Percentiles rank a stretch among this genome's conserved stretches.
phyloP scores from a whole-genome alignment of 371 early-diverging fungal genomes.

The Apophysomyces variabilis region DNA sequence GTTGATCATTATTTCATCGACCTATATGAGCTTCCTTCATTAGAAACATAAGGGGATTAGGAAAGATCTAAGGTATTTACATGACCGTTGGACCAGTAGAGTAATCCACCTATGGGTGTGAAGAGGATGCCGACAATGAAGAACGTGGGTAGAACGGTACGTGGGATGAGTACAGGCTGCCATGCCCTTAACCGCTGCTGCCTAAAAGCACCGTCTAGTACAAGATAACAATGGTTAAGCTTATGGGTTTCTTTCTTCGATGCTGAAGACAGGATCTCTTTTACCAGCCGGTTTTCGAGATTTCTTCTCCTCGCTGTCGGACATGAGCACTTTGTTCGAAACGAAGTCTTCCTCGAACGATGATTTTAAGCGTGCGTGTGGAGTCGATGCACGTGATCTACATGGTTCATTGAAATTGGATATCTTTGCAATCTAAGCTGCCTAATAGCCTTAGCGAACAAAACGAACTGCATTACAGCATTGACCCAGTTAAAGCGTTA shows the following conservation, averaged over 20 bases:
- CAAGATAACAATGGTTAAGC: neutral
- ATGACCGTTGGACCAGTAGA: constrained; percentile 74
- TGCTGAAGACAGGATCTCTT: neutral
- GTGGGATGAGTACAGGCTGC: constrained; percentile 97
- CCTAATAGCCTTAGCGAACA: too few relatives aligned
- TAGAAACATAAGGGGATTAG: neutral
- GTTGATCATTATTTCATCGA: constrained; percentile 85
- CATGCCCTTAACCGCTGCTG: constrained; percentile 97
- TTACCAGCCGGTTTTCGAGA: constrained; percentile 34
- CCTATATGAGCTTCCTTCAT: constrained; percentile 33
- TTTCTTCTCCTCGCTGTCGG: constrained; percentile 25
- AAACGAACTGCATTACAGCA: too few relatives aligned
- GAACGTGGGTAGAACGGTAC: constrained; percentile 90
- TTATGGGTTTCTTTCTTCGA: neutral
- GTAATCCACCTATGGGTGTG: constrained; percentile 87
- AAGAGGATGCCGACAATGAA: constrained; percentile 91
- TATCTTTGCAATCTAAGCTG: too few relatives aligned
- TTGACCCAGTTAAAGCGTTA: too few relatives aligned
- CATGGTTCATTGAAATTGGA: too few relatives aligned
- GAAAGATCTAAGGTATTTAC: constrained; percentile 43
- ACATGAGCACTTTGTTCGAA: neutral
- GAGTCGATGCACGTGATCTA: too few relatives aligned
- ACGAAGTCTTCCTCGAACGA: too few relatives aligned
- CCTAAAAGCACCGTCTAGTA: constrained; percentile 91
- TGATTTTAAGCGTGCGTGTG: too few relatives aligned